A percentile compares a stretch with the other conserved stretches of the same genome.
phyloP scores from a whole-genome alignment of 2,329 filamentous ascomycete species.

The Talaromyces islandicus region DNA sequence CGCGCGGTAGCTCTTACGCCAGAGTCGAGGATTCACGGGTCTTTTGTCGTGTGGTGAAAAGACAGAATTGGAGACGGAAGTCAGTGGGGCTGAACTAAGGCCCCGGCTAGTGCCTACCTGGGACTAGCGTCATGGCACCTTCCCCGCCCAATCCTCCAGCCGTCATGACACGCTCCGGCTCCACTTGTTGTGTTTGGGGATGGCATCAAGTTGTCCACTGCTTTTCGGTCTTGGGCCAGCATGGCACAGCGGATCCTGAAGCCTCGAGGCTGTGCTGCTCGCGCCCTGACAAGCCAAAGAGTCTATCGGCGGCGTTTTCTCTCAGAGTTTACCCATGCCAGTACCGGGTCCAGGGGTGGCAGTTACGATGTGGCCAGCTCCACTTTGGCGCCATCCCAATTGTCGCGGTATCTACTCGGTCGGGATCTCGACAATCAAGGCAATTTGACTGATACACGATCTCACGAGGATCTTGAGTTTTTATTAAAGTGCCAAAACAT shows the following conservation, averaged over 20 bases:
- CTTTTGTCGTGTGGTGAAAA: neutral
- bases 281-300: neutral
- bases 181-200: neutral
- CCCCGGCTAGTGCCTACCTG: neutral
- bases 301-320: neutral
- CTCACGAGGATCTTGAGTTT: conserved; percentile 13
- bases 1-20: neutral
- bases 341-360: neutral
- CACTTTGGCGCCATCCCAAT: conserved; percentile 20
- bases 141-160: neutral
- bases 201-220: neutral
- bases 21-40: neutral
- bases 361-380: neutral
- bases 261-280: neutral
- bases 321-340: conserved; percentile 1
- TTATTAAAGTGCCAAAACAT: neutral
- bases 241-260: neutral
- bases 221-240: neutral
- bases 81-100: neutral
- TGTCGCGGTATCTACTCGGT: conserved; percentile 28
- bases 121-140: neutral
- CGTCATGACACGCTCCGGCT: neutral
- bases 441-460: neutral
- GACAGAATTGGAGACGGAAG: neutral
- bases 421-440: conserved; percentile 11